Evolutionary conservation across 1,284 basidiomycete species (phyloP).

Genomic region (Volvariella surrecta): DNA sequence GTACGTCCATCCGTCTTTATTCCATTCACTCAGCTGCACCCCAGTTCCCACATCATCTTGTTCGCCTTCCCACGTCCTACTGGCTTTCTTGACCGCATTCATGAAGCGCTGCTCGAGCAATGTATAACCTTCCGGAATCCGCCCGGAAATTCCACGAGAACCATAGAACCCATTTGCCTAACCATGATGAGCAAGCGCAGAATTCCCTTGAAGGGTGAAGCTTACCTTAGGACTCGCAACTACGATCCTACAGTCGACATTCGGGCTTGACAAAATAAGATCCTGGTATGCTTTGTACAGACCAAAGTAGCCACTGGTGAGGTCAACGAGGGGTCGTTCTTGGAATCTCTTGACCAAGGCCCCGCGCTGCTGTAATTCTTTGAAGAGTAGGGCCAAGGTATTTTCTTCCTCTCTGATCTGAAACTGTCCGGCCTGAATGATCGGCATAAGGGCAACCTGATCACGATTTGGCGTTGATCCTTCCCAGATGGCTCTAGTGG

Average conservation of each 20-base stretch:
- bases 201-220: slow-evolving; percentile 5
- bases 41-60: slow-evolving; percentile 24
- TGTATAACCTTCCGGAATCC: slow-evolving; percentile 95
- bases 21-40: slow-evolving; percentile 83
- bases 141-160: slow-evolving; percentile 81
- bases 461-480: slow-evolving; percentile 1
- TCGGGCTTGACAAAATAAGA: slow-evolving; percentile 49
- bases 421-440: slow-evolving; percentile 83
- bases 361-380: slow-evolving; percentile 18
- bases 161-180: slow-evolving; percentile 95
- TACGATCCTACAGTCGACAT: slow-evolving; percentile 67
- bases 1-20: slow-evolving; percentile 91
- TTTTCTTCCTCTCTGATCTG: slow-evolving; percentile 77
- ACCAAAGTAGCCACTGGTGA: slow-evolving; percentile 96
- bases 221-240: slow-evolving; percentile 82
- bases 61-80: slow-evolving; percentile 34
- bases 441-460: slow-evolving; percentile 54
- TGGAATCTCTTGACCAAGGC: slow-evolving; percentile 4
- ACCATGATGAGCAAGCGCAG: slow-evolving; percentile 1
- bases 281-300: slow-evolving; percentile 79
- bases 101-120: slow-evolving; percentile 83
- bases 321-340: slow-evolving; percentile 44
- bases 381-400: slow-evolving; percentile 51
- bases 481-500: slow-evolving; percentile 1
- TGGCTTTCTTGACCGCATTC: slow-evolving; percentile 47